Base-by-base conservation (phyloP, 2,329 filamentous ascomycete species). In the Exophiala lecanii-corni region DNA sequence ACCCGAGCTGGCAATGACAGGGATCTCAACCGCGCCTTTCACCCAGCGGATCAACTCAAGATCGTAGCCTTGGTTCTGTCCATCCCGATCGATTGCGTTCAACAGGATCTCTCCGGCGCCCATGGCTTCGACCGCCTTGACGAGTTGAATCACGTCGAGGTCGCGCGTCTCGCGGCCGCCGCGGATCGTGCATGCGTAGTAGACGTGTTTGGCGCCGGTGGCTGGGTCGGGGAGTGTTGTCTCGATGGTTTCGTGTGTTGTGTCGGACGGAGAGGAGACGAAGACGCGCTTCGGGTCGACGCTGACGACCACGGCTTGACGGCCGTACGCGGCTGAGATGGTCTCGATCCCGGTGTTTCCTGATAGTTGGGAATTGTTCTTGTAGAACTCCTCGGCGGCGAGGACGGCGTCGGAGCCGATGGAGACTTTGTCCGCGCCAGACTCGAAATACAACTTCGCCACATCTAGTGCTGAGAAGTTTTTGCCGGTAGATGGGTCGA, bases 181-280 rank as follows among this genome's bases (percentile, higher is more conserved):
- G 69, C 91, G 94, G 70, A 94, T 88, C 5, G 92, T 98, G 69
- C 92, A 97, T 45, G 92, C 89, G 64, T 96, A 98, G 91, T 91
- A 98, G 71, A 88, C 95, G 66, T 81, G 84, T 39, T 72, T 70
- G 65, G 96, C 86, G 19, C 89, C 89, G 13, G 50, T 20, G 16
- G 86, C 81, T 6, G 23, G 23, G 6, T 89, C 88, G 0, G 79
- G 81, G 49, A 71, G 76, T 0, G 67, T 62, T 0, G 91, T 95
- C 59, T 75, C 70, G 59, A 96, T 70, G 10, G 83, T 86, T 64
- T 92, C 84, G 58, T 87, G 82, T 41, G 86, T 18, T 6, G 42
- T 89, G 37, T 82, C 78, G 17, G 30, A 68, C 28, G 83, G 82
- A 32, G 78, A 76, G 2, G 71, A 59, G 41, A 96, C 85, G 66